Base-by-base conservation (phyloP, 2,329 filamentous ascomycete genomes). In the Trichoderma sp. region DNA sequence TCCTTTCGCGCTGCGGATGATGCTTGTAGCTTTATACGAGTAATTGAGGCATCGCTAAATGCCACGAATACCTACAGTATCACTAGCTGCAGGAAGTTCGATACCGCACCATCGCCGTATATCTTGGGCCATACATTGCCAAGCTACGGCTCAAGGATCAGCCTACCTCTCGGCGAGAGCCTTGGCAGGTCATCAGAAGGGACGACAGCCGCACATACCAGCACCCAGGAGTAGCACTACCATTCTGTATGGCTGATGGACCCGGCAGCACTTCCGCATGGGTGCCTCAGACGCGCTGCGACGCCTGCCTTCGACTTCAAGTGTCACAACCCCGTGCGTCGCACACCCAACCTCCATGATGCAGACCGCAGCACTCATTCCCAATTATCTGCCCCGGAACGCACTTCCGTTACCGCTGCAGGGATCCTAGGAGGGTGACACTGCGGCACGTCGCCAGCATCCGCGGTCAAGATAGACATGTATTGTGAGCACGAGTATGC, bases 371-470 rank as follows among this genome's bases (percentile, higher is more conserved):
- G 29, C 62, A 11, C 27, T 19, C 35, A n/a, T 56, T 24, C 58
- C 29, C 53, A 58, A 35, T 35, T 37, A 55, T 47, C 31, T 47
- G 52, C 62, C 35, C 40, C 63, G 29, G 55, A n/a, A 52, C 19
- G 31, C 29, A 14, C 24, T 67, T 55, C 63, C 55, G 63, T 37
- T 43, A 33, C 55, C 31, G 40, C 55, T 67, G 29, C 63, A 67
- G 63, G 63, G 63, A 67, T 67, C 63, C 40, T 67, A 40, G 56
- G 63, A 58, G 53, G 40, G 63, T 67, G 63, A 29, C 56, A 27
- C 33, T 29, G 55, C 60, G 33, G 47, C 60, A 63, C 47, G 47
- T 37, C 60, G 47, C 63, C 63, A 67, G 37, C 63, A 40, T 67
- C 63, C 63, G 55, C 63, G 63, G 63, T 59, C 63, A 16, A 59